Base-by-base conservation (phyloP, 805 yeast genomes). In the Candida pini region DNA sequence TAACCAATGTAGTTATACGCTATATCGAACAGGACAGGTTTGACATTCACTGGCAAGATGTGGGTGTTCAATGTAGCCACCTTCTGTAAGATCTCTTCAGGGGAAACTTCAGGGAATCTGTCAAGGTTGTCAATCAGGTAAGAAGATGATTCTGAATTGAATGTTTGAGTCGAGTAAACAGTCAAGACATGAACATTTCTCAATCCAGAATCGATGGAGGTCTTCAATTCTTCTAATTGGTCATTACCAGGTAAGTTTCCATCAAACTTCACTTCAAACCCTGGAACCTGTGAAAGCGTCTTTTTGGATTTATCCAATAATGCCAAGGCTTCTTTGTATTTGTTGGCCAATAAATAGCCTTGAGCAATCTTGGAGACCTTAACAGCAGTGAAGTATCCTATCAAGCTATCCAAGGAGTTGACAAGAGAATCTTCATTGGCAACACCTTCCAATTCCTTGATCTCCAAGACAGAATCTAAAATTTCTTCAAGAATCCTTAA, bases 1-100 rank as follows among this genome's bases (percentile, higher is more conserved):
- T 78, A 79, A 23, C 69, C 66, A 34, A 89, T 71, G 52, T 84
- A 88, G 55, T 88, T 89, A 66, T 69, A 89, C 0, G 95, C 97
- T 44, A 86, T 67, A 55, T 90, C 98, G 50, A 87, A 92, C 50
- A 89, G 71, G 8, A 88, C 95, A 0, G 98, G 96, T 60, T 92
- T 90, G 38, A 81, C 74, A 34, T 78, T 70, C 2, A 84, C 75
- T 1, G 94, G 83, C 43, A 62, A 64, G 26, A 87, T 31, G n/a
- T 41, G 32, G 9, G 56, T 49, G 4, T 54, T 49, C 14, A 63
- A 39, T 33, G 58, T 48, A 3, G 56, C 61, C 33, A 62, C 40
- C 18, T 34, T 47, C 2, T 59, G 52, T 29, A 69, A 41, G 2
- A 66, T 45, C 21, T 52, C 54, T 7, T 44, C 41, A 20, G 51